Conservation (phyloP, 805 yeast genomes). For the Starmerella kuoi region DNA sequence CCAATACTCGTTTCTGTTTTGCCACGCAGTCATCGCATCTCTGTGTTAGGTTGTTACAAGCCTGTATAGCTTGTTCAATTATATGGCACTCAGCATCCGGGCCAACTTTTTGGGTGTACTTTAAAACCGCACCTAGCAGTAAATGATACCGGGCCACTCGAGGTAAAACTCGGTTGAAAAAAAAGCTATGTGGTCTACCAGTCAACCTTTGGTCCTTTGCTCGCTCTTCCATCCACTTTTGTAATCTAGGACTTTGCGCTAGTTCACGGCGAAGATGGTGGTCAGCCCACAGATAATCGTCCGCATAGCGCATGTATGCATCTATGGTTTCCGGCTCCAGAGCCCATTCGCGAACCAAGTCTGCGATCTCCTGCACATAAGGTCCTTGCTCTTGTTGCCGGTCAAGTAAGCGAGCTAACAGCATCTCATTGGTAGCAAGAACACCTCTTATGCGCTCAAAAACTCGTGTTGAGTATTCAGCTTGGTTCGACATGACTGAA, state of each 20-base stretch:
- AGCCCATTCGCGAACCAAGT: constrained; percentile 54
- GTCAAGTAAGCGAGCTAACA: constrained; percentile 47
- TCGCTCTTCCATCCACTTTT: constrained; percentile 44
- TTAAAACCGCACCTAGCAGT: constrained; percentile 47
- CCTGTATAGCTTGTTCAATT: constrained; percentile 39
- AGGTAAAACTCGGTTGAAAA: constrained; percentile 45
- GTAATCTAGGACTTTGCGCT: constrained; percentile 35
- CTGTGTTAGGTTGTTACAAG: constrained; percentile 42
- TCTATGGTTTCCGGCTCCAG: constrained; percentile 35
- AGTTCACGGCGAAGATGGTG: constrained; percentile 36
- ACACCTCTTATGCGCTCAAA: constrained; percentile 46
- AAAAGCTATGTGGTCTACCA: constrained; percentile 33
- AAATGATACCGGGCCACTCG: constrained; percentile 48
- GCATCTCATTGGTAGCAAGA: constrained; percentile 41
- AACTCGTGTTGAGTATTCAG: constrained; percentile 48
- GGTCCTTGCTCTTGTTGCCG: constrained; percentile 54
- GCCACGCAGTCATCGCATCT: constrained; percentile 53
- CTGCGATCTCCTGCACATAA: constrained; percentile 36
- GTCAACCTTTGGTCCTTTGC: constrained; percentile 38
- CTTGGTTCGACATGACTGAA: constrained; percentile 37
- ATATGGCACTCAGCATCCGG: constrained; percentile 28
- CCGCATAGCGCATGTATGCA: constrained; percentile 48
- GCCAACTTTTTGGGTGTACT: constrained; percentile 29
- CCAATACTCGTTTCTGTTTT: constrained; percentile 46
- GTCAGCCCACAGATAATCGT: constrained; percentile 27